Conservation (phyloP, 2,329 filamentous ascomycete genomes). For the Cytospora chrysosperma region DNA sequence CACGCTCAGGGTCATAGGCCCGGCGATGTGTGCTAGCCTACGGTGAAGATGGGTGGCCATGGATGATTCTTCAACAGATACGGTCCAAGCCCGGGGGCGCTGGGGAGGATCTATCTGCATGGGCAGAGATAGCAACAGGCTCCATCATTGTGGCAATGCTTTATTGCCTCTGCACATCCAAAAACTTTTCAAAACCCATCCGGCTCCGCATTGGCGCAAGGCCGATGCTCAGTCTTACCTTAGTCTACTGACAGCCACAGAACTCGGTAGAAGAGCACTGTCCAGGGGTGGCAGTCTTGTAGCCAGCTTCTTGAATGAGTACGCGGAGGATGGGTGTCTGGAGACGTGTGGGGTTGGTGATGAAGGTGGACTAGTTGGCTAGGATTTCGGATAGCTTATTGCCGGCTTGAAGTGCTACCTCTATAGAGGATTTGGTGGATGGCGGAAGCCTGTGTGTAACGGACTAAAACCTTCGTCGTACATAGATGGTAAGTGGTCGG, state of each 20-base stretch:
- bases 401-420: background rate
- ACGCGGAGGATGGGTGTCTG: background rate
- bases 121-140: background rate
- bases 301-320: background rate
- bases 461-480: no score
- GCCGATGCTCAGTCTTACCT: no score
- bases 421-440: no score
- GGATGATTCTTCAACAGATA: background rate
- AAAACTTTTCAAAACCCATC: no score
- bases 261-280: no score
- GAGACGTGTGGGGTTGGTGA: background rate
- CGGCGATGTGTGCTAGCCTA: background rate
- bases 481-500: no score
- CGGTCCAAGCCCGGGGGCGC: background rate
- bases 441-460: no score
- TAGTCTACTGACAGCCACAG: no score
- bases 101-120: background rate
- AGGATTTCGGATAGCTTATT: background rate
- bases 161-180: background rate
- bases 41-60: background rate
- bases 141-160: background rate
- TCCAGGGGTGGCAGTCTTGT: background rate
- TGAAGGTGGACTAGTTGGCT: background rate
- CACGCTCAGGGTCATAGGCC: background rate
- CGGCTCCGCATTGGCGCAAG: slow-evolving; percentile 8